Percentiles rank a stretch among this genome's conserved stretches.
Conservation (phyloP, 257 asterid species). For the Apocynum venetum region DNA sequence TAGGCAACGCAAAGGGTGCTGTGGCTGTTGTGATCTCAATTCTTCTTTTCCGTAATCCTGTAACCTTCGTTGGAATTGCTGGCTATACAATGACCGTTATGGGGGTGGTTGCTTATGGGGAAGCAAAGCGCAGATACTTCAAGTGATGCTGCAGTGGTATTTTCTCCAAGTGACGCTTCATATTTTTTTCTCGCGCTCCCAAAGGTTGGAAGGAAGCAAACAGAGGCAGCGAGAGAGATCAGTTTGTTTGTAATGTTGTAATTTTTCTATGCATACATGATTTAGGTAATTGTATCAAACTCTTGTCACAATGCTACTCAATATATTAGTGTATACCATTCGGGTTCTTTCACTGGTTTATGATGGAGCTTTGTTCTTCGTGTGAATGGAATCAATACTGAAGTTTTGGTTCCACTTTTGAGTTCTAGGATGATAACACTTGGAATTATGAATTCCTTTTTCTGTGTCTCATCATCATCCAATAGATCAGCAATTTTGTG, state of each 20-base stretch:
- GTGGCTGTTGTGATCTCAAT: conserved; percentile 98
- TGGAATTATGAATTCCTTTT: no score
- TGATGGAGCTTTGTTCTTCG: no score
- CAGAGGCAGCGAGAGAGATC: neutral
- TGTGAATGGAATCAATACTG: no score
- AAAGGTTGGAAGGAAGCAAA: neutral
- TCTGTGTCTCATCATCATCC: no score
- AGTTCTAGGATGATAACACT: no score
- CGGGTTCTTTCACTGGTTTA: neutral
- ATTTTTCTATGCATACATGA: conserved; percentile 8
- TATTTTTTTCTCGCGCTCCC: no score
- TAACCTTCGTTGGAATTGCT: conserved; percentile 80
- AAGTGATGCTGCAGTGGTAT: conserved; percentile 32
- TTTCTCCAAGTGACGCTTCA: neutral
- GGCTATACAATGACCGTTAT: conserved; percentile 91
- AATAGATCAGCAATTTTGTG: no score
- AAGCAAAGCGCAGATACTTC: conserved; percentile 68
- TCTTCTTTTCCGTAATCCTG: conserved; percentile 84
- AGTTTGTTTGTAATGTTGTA: neutral
- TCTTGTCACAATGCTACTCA: neutral
- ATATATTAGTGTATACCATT: neutral
- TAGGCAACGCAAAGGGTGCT: conserved; percentile 99
- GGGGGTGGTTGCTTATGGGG: conserved; percentile 98
- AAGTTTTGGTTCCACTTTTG: no score
- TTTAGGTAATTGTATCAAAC: conserved; percentile 3